Base-by-base conservation (phyloP, 345 rosid species). In the Aquilaria sinensis region DNA sequence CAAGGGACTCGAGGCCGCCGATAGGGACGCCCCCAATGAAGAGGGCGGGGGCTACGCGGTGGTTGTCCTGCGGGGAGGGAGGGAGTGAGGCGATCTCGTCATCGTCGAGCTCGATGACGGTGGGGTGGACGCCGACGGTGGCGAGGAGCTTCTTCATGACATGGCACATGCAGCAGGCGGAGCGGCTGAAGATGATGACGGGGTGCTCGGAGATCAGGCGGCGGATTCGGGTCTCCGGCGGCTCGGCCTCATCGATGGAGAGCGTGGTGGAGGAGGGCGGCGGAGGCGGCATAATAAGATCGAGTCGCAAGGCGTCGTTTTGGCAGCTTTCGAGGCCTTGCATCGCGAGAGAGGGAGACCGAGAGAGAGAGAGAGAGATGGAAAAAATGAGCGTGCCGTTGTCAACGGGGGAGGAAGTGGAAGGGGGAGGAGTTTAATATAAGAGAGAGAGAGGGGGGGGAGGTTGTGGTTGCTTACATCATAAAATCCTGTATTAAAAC, bases 131-230 rank as follows among this genome's bases (percentile, higher is more conserved):
- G 1, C 98, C 98, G 63, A 90, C 75, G 54, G 81, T 74, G 60
- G 86, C 77, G 13, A 93, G 80, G 31, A 93, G 89, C 52, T 79
- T 85, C 74, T 83, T 88, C 96, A 93, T 90, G 75, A 88, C 96
- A 63, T 88, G 97, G 77, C 97, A 88, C 98, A 90, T 93, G 85
- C 90, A 93, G 71, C 98, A 93, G 6, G 97, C 78, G 10, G 94
- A 75, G 56, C 88, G 83, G 74, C 89, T 86, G 79, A 93, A 93
- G 65, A 93, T 90, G 73, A 93, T 81, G 32, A 93, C 98, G 0
- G 95, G 97, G 76, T 93, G 87, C 72, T 93, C 98, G 0, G 90
- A 69, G 51, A 90, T 90, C n/a, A 93, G 84, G 16, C 97, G 88
- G 52, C 74, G 93, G 88, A 93, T 85, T 67, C 77, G 72, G 7